Evolutionary conservation across 2,329 filamentous ascomycete genomes (phyloP).

Genomic region (Fusarium caatingaense): DNA sequence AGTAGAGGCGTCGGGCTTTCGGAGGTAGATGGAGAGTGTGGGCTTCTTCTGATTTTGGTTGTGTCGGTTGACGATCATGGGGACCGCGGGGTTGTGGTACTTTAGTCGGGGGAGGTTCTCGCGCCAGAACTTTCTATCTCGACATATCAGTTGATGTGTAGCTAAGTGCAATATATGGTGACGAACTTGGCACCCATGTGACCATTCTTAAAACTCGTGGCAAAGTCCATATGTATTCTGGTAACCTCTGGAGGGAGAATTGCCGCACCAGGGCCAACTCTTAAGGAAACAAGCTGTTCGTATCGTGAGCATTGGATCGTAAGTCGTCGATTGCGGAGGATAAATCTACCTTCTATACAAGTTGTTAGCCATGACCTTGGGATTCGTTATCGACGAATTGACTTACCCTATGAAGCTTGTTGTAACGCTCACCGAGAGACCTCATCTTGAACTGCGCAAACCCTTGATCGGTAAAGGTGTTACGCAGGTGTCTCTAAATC

Average conservation of each 20-base stretch:
- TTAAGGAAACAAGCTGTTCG: conserved; percentile 76
- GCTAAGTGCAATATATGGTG: conserved; percentile 8
- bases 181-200: conserved; percentile 79
- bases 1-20: conserved; percentile 49
- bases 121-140: conserved; percentile 85
- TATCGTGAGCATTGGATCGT: conserved; percentile 43
- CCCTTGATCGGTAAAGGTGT: conserved; percentile 33
- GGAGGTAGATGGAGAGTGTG: conserved; percentile 74
- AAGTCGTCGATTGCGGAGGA: conserved; percentile 24
- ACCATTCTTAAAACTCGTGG: conserved; percentile 68
- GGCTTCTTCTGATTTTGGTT: conserved; percentile 66
- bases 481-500: conserved; percentile 26
- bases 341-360: conserved; percentile 57
- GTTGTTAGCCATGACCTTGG: conserved; percentile 34
- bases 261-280: conserved; percentile 84
- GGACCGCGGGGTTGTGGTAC: conserved; percentile 89
- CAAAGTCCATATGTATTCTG: conserved; percentile 80
- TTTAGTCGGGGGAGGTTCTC: conserved; percentile 86
- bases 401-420: conserved; percentile 77
- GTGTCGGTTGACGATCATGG: conserved; percentile 83
- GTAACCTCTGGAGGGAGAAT: conserved; percentile 81
- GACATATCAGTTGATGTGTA: conserved; percentile 16
- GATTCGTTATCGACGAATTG: background rate
- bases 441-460: conserved; percentile 49
- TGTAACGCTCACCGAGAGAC: conserved; percentile 74